Evolutionary conservation across 225 moss, liverwort and hornwort species (phyloP), one percentile per base, ranked within the genome.

Genomic region (Sphagnum contortum): DNA sequence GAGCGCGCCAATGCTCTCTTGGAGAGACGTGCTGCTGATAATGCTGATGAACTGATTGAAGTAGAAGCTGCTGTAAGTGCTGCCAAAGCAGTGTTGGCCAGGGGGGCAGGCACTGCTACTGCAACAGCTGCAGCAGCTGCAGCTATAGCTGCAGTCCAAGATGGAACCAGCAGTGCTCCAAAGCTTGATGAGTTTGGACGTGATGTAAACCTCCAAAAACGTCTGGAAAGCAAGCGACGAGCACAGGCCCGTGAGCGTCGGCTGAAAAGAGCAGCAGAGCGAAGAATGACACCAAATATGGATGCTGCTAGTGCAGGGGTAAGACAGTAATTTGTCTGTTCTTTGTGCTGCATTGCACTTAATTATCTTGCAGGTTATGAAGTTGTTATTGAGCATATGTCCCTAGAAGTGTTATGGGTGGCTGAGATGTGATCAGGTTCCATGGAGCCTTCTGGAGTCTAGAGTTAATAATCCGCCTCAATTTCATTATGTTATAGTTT

Each of bases 151-250:
- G 82, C 75, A 2, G 84, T 87, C 5, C 79, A 84, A 69, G 81
- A 69, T 55, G 78, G 77, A 57, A 79, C 74, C 65, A 79, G 77
- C 68, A 78, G 82, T 61, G 86, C 72, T 62, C 81, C 86, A 53
- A 89, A 93, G 68, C 73, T 98, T 50, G 98, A 98, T 78, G 98
- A 98, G 71, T 98, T 93, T 84, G 98, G 98, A 57, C 83, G 98
- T 55, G 98, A 98, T 61, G 79, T 98, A 59, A 93, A 98, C 77
- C 87, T 91, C 68, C 98, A 98, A 66, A 93, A 83, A 62, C 83
- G 89, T 58, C 77, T 89, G 83, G 98, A 93, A 76, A 88, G 83
- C 77, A 84, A 86, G 71, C 89, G 85, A 67, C 77, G 93, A 65
- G 93, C 98, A 5, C 79, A 87, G 72, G 91, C 85, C 45, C 84